A percentile compares a stretch with the other conserved stretches of the same genome.
These are phyloP conservation scores for Thermochaetoides dissita DNA, from an alignment of 2,329 filamentous ascomycete species.

Conservation along the genomic window DNA sequence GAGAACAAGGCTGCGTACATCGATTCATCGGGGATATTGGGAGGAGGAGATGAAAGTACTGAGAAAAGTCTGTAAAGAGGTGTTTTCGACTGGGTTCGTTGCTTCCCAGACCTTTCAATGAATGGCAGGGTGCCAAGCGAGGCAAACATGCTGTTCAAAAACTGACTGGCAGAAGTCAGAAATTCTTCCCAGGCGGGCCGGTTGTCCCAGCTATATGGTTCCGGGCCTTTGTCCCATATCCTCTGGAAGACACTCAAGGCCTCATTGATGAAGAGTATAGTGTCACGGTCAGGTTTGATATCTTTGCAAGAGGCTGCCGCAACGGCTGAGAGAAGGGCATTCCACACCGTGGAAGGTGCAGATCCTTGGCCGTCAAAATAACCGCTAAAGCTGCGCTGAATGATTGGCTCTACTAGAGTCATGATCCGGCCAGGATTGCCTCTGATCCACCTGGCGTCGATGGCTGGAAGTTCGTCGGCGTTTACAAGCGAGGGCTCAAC, in stretches of 20 bases:
- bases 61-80: slow-evolving; percentile 54
- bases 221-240: slow-evolving; percentile 48
- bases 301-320: slow-evolving; percentile 65
- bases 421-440: slow-evolving; percentile 55
- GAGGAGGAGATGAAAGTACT: slow-evolving; percentile 39
- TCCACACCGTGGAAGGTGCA: slow-evolving; percentile 50
- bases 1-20: slow-evolving; percentile 32
- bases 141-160: slow-evolving; percentile 33
- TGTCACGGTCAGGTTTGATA: slow-evolving; percentile 74
- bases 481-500: slow-evolving; percentile 43
- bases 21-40: slow-evolving; percentile 33
- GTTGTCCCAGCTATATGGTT: slow-evolving; percentile 29
- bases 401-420: slow-evolving; percentile 41
- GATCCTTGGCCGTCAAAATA: no score
- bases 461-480: slow-evolving; percentile 63
- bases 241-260: slow-evolving; percentile 55
- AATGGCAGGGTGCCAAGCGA: slow-evolving; percentile 46
- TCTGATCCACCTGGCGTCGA: slow-evolving; percentile 80
- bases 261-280: slow-evolving; percentile 62
- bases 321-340: slow-evolving; percentile 46
- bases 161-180: slow-evolving; percentile 38
- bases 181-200: slow-evolving; percentile 33
- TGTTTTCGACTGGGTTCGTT: slow-evolving; percentile 36
- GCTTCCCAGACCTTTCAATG: slow-evolving; percentile 44
- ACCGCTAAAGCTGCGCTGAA: slow-evolving; percentile 44